A percentile compares a stretch with the other conserved stretches of the same genome.
Conservation (phyloP, 352 stramenopile genomes). For the Pythium dissotocum region DNA sequence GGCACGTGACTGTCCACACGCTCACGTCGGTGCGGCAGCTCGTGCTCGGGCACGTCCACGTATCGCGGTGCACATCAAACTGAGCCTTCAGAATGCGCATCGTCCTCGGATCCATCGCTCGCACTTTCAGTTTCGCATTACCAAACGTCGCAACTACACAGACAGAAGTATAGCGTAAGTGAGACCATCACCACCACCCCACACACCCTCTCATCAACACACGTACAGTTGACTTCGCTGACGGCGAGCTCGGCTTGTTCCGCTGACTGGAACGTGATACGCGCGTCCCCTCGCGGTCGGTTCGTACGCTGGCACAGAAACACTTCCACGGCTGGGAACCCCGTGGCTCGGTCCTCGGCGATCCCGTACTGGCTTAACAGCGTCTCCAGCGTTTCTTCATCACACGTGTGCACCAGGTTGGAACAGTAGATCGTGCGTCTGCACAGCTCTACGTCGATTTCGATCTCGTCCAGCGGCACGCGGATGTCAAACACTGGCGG, state of each 20-base stretch:
- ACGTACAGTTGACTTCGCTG: slow-evolving; percentile 14
- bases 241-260: slow-evolving; percentile 7
- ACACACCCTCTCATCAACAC: background rate
- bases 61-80: slow-evolving; percentile 32
- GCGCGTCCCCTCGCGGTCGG: slow-evolving; percentile 16
- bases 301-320: slow-evolving; percentile 18
- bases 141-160: background rate
- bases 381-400: slow-evolving; percentile 49
- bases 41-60: slow-evolving; percentile 49
- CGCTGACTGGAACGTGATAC: slow-evolving; percentile 8
- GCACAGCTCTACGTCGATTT: slow-evolving; percentile 41
- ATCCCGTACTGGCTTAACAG: slow-evolving; percentile 60
- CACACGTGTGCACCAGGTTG: slow-evolving; percentile 46
- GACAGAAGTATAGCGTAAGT: background rate
- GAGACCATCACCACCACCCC: background rate
- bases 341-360: slow-evolving; percentile 31
- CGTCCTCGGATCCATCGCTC: slow-evolving; percentile 8
- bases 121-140: slow-evolving; percentile 2
- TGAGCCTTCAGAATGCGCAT: slow-evolving; percentile 17
- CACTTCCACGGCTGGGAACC: slow-evolving; percentile 24
- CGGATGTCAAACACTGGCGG: slow-evolving; percentile 49
- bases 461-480: slow-evolving; percentile 42
- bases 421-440: slow-evolving; percentile 58
- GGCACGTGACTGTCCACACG: slow-evolving; percentile 60
- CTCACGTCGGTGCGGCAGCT: slow-evolving; percentile 59